Percentiles rank a stretch among this genome's conserved stretches.
These are phyloP conservation scores for Lotmaria passim DNA, from an alignment of 208 protist species.

Conservation along the genomic window DNA sequence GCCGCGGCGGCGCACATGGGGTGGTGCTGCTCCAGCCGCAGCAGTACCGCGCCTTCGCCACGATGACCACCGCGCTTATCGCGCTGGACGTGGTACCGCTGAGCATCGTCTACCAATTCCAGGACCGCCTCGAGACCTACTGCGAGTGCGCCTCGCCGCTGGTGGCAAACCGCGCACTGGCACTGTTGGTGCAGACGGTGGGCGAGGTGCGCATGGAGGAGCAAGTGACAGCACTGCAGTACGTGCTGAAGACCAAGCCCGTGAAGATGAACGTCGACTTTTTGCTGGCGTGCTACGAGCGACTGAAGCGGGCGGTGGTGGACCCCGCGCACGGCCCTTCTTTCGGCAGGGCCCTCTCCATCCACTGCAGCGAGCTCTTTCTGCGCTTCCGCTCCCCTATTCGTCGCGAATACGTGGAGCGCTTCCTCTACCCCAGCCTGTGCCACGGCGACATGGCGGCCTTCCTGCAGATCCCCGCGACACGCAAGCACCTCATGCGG, in stretches of 20 bases:
- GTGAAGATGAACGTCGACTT: slow-evolving; percentile 88
- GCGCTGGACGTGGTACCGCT: slow-evolving; percentile 61
- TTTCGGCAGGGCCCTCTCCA: slow-evolving; percentile 78
- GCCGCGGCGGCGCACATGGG: slow-evolving; percentile 72
- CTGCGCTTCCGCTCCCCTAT: slow-evolving; percentile 90
- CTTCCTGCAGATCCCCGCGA: slow-evolving; percentile 73
- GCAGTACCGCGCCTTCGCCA: slow-evolving; percentile 86
- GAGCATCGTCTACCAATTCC: slow-evolving; percentile 85
- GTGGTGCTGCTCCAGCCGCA: slow-evolving; percentile 81
- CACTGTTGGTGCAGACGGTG: slow-evolving; percentile 80
- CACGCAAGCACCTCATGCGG: slow-evolving; percentile 71
- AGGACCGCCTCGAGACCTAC: slow-evolving; percentile 75
- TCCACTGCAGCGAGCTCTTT: slow-evolving; percentile 90
- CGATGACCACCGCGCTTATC: slow-evolving; percentile 66
- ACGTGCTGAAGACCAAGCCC: slow-evolving; percentile 78
- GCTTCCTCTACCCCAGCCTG: slow-evolving; percentile 89
- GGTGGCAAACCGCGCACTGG: slow-evolving; percentile 81
- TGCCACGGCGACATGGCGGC: slow-evolving; percentile 75
- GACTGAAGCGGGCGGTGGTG: slow-evolving; percentile 75
- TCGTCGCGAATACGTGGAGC: slow-evolving; percentile 89
- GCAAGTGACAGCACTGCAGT: slow-evolving; percentile 80
- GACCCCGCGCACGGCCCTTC: slow-evolving; percentile 70
- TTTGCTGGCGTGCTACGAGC: slow-evolving; percentile 89
- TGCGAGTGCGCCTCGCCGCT: slow-evolving; percentile 75
- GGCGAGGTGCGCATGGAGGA: slow-evolving; percentile 73